Conservation (phyloP, 768 basidiomycete species). For the Xerocomellus chrysenteron region DNA sequence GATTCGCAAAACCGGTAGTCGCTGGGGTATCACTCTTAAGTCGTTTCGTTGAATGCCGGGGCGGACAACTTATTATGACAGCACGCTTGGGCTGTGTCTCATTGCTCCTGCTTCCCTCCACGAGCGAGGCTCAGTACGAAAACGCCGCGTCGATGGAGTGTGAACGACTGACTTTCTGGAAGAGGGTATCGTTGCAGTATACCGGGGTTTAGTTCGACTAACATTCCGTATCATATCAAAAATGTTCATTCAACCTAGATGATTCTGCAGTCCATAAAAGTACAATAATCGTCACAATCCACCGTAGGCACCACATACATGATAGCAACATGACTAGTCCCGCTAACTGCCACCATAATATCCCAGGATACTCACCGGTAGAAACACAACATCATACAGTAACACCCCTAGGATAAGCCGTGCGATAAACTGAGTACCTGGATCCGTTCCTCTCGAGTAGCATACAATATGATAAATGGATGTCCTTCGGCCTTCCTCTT, state of each 20-base stretch:
- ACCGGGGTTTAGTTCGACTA: too few species aligned
- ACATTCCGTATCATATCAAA: not conserved
- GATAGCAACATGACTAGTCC: not conserved
- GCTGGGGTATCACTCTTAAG: not conserved
- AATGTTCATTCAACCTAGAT: not conserved
- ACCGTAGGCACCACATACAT: too few species aligned
- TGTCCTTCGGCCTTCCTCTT: conserved; percentile 66
- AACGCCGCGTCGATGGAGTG: too few species aligned
- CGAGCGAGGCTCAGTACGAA: too few species aligned
- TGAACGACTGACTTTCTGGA: not conserved
- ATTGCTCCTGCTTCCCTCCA: too few species aligned
- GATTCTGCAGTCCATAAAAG: not conserved
- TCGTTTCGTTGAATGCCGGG: not conserved
- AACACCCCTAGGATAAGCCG: not conserved
- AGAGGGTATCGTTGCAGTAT: not conserved
- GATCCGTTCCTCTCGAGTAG: conserved; percentile 66
- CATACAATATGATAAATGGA: conserved; percentile 60
- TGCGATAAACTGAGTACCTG: conserved; percentile 52
- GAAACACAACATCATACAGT: not conserved
- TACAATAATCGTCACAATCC: not conserved
- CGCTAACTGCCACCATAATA: not conserved
- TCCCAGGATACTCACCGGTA: not conserved
- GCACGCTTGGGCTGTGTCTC: too few species aligned
- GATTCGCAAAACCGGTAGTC: not conserved
- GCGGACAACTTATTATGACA: too few species aligned